Evolutionary conservation across 2,329 filamentous ascomycete species (phyloP), one percentile per base, ranked within the genome.

Genomic region (Fusarium nygamai): DNA sequence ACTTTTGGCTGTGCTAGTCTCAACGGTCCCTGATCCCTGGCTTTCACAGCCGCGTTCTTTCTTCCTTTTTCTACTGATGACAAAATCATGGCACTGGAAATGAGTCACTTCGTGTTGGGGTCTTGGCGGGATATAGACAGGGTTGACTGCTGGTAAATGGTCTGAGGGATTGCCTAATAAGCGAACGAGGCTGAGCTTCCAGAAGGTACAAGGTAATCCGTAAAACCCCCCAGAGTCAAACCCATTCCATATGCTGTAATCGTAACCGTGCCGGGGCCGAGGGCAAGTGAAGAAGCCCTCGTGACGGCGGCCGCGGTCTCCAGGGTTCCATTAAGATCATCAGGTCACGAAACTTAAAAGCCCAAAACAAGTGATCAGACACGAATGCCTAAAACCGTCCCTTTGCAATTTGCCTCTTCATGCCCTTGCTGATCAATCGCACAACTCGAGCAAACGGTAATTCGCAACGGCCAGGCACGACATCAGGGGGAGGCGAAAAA

Each of bases 401-500:
- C 38, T 53, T 47, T 62, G 56, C 46, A 71, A 71, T 67, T 67
- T 58, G 54, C 56, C 62, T 47, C 44, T 24, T 12, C 9, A 22
- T 39, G 24, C 31, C 46, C 48, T 56, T 66, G 48, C 38, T 59
- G 38, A 47, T 57, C 36, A 39, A 41, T 47, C 24, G 39, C n/a
- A 22, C 50, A 69, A 43, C 39, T 41, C 14, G 22, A 39, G 16
- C 9, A 29, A 54, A 27, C 13, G 31, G 17, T n/a, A 19, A 31
- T 56, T 39, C 20, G 24, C 24, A 56, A 64, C 13, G 22, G 31
- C 33, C 46, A 44, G n/a, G 51, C 38, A 53, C 43, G 14, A 29
- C 31, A 33, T 63, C 71, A 75, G 71, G 73, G 68, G 75, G 68
- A 67, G 73, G 71, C 71, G 65, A 69, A 77, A 75, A 36, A 44